Evolutionary conservation across 257 asterid genomes (phyloP).

Genomic region (Eucommia ulmoides): DNA sequence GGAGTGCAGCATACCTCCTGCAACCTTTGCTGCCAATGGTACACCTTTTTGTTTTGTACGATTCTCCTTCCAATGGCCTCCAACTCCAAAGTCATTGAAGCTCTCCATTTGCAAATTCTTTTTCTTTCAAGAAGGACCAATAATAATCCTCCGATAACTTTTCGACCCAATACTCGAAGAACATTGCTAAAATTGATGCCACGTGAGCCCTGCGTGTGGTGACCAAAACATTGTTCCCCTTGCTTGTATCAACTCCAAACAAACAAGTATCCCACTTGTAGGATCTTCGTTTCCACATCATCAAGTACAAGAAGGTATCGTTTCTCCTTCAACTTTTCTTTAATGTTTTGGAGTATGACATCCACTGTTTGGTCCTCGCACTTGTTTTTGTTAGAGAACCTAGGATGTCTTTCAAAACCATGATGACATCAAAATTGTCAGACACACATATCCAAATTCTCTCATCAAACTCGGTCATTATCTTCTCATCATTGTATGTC

Average conservation of each 20-base stretch:
- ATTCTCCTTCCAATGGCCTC: conserved; percentile 8
- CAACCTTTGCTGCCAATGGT: conserved; percentile 5
- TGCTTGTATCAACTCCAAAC: conserved; percentile 1
- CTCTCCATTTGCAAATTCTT: conserved; percentile 8
- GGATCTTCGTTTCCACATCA: conserved; percentile 11
- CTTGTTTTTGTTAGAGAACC: neutral
- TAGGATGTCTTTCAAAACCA: conserved; percentile 9
- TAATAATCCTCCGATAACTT: conserved; percentile 11
- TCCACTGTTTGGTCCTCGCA: neutral
- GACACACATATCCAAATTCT: conserved; percentile 16
- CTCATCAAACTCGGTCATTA: conserved; percentile 3
- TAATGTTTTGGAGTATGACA: conserved; percentile 3
- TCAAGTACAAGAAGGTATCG: conserved; percentile 16
- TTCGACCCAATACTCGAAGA: neutral
- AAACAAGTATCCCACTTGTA: conserved; percentile 12
- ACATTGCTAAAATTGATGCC: conserved; percentile 4
- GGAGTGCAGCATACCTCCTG: too few relatives aligned
- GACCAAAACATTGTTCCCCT: conserved; percentile 7
- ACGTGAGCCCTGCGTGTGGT: conserved; percentile 14
- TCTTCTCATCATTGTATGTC: neutral
- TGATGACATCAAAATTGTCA: conserved; percentile 3
- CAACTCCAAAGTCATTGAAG: conserved; percentile 6
- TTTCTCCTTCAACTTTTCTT: neutral
- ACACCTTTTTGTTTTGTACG: conserved; percentile 4
- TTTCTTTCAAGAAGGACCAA: conserved; percentile 14